phyloP scores from a whole-genome alignment of 768 basidiomycete species.

The Candolleomyces eurysporus region DNA sequence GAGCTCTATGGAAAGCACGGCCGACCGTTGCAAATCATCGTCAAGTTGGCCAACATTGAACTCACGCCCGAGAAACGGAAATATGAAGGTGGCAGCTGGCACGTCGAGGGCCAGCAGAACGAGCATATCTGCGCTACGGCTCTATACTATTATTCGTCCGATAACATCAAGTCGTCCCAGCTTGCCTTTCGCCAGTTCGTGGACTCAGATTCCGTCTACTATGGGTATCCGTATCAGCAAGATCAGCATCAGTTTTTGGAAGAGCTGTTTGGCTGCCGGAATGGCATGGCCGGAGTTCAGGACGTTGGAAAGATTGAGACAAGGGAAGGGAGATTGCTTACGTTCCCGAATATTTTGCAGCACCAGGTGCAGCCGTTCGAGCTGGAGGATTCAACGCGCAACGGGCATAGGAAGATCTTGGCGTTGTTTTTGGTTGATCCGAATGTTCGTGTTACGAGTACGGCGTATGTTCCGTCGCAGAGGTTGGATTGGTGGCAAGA shows the following conservation, averaged over 20 bases:
- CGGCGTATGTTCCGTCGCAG: conserved; percentile 25
- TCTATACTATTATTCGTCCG: conserved; percentile 25
- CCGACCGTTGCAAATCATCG: conserved; percentile 16
- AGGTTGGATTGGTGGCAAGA: conserved; percentile 26
- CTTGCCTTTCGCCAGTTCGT: conserved; percentile 15
- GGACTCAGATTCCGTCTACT: neutral
- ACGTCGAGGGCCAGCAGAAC: conserved; percentile 19
- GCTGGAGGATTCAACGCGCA: conserved; percentile 30
- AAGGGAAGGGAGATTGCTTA: conserved; percentile 25
- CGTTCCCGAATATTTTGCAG: conserved; percentile 38
- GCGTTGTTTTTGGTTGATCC: conserved; percentile 39
- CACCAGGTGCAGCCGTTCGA: conserved; percentile 34
- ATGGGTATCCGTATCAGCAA: conserved; percentile 16
- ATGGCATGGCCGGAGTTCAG: conserved; percentile 14
- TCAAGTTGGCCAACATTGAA: conserved; percentile 21
- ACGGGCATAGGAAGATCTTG: conserved; percentile 40
- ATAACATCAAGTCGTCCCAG: conserved; percentile 28
- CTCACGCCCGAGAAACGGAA: conserved; percentile 16
- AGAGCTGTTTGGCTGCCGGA: conserved; percentile 16
- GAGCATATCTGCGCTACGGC: conserved; percentile 26
- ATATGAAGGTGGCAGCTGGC: conserved; percentile 17
- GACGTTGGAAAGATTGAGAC: conserved; percentile 27
- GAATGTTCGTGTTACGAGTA: conserved; percentile 20
- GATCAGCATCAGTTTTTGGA: conserved; percentile 19
- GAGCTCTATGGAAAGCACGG: conserved; percentile 7